Percentiles rank a stretch among this genome's conserved stretches.
Evolutionary conservation across 768 basidiomycete genomes (phyloP).

Genomic region (Guyanaporus albipodus): DNA sequence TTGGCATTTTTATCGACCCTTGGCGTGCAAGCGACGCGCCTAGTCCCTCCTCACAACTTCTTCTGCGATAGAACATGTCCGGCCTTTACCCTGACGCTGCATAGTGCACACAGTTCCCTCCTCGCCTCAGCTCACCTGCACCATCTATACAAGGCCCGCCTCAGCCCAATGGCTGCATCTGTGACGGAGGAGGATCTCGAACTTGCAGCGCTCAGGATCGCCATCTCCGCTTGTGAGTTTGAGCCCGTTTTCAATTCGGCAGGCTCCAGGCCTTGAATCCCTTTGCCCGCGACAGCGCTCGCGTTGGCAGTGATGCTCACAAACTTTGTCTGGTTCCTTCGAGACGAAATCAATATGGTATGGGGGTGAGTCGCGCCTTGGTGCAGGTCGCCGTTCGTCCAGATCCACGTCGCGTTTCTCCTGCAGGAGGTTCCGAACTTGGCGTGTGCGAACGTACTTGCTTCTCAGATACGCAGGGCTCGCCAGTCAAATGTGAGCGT

Average conservation of each 20-base stretch:
- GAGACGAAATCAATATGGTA: constrained; percentile 9
- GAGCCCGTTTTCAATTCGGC: not conserved
- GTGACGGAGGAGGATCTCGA: not conserved
- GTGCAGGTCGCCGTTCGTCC: not conserved
- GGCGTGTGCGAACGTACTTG: constrained; percentile 11
- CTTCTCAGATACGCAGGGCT: constrained; percentile 18
- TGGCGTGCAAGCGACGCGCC: too few species aligned
- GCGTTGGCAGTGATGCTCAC: constrained; percentile 9
- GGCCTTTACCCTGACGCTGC: too few species aligned
- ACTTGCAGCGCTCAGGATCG: not conserved
- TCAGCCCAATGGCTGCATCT: not conserved
- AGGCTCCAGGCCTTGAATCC: not conserved
- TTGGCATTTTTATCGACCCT: too few species aligned
- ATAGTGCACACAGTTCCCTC: too few species aligned
- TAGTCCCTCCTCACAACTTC: too few species aligned
- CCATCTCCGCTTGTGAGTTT: not conserved
- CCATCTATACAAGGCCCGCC: too few species aligned
- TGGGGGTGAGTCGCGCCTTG: constrained; percentile 19
- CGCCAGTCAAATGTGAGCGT: constrained; percentile 17
- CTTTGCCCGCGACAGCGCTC: not conserved
- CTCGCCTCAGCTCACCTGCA: not conserved
- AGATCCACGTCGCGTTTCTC: not conserved
- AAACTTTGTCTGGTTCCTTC: constrained; percentile 12
- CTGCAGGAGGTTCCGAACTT: constrained; percentile 9
- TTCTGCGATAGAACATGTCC: too few species aligned